phyloP scores from a whole-genome alignment of 2,329 filamentous ascomycete species.

The Neoscytalidium dimidiatum region DNA sequence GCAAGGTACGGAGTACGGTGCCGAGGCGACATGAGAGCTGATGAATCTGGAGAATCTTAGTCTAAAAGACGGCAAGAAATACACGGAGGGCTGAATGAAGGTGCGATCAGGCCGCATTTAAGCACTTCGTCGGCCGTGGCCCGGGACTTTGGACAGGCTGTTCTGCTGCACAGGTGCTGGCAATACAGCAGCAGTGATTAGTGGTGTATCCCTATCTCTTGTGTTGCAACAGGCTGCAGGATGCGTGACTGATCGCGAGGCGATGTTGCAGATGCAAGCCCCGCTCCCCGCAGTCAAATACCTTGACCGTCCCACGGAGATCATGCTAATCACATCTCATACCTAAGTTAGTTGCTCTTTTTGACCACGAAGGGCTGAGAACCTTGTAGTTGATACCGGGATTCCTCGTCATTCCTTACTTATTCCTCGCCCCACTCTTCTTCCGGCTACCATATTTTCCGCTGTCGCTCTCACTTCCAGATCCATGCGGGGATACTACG shows the following conservation, averaged over 20 bases:
- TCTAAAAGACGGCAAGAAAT: neutral
- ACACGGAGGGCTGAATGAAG: neutral
- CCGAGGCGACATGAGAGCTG: neutral
- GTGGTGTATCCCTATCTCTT: neutral
- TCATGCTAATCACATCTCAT: neutral
- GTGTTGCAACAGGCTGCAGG: neutral
- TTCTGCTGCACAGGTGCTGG: neutral
- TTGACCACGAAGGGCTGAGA: no score
- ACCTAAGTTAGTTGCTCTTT: no score
- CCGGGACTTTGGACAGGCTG: neutral
- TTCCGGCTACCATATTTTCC: no score
- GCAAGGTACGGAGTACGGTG: conserved; percentile 53
- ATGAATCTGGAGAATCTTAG: neutral
- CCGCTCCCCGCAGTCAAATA: neutral
- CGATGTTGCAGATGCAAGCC: neutral
- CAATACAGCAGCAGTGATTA: neutral
- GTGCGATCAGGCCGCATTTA: neutral
- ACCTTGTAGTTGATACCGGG: no score
- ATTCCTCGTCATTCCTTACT: no score
- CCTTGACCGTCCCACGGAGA: neutral
- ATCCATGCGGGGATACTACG: no score
- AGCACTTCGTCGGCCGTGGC: neutral
- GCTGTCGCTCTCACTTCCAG: no score
- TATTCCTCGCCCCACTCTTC: no score
- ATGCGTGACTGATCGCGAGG: neutral